Evolutionary conservation across 1,139 yeast genomes (phyloP).

Genomic region (Candida gigantensis): DNA sequence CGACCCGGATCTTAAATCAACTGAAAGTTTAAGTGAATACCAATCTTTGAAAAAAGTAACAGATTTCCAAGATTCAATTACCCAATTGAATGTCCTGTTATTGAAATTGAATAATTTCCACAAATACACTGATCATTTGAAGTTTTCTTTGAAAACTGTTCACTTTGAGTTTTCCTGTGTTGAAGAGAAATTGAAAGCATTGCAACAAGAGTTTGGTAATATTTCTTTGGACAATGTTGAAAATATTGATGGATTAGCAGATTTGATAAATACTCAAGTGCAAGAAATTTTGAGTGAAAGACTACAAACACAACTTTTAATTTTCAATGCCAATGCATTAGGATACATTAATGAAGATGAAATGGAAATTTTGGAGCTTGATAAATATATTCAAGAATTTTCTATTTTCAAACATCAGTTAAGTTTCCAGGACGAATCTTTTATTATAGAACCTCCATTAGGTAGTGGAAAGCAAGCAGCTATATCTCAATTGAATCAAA

Average conservation of each 20-base stretch:
- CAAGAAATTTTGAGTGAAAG: conserved; percentile 28
- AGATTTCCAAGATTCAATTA: conserved; percentile 38
- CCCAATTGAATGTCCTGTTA: conserved; percentile 29
- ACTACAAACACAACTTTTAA: conserved; percentile 15
- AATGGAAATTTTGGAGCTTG: conserved; percentile 11
- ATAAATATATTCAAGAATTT: conserved; percentile 10
- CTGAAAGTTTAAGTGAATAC: conserved; percentile 36
- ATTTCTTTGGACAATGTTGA: conserved; percentile 44
- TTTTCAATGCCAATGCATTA: conserved; percentile 8
- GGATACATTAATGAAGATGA: conserved; percentile 4
- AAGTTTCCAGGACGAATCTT: conserved; percentile 41
- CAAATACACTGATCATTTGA: conserved; percentile 19
- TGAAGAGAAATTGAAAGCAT: conserved; percentile 20
- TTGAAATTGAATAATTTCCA: conserved; percentile 30
- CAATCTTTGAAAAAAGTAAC: conserved; percentile 40
- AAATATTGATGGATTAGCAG: conserved; percentile 38
- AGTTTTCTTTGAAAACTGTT: conserved; percentile 28
- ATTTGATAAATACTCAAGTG: conserved; percentile 42
- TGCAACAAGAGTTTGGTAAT: conserved; percentile 46
- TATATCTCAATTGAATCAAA: conserved; percentile 14
- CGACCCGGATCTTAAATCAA: conserved; percentile 12
- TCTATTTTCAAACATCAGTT: conserved; percentile 32
- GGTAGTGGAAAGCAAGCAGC: conserved; percentile 21
- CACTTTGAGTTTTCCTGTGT: conserved; percentile 25
- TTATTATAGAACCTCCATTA: conserved; percentile 38